Conservation (phyloP, 805 yeast genomes). For the Crinitomyces ghanaensis region DNA sequence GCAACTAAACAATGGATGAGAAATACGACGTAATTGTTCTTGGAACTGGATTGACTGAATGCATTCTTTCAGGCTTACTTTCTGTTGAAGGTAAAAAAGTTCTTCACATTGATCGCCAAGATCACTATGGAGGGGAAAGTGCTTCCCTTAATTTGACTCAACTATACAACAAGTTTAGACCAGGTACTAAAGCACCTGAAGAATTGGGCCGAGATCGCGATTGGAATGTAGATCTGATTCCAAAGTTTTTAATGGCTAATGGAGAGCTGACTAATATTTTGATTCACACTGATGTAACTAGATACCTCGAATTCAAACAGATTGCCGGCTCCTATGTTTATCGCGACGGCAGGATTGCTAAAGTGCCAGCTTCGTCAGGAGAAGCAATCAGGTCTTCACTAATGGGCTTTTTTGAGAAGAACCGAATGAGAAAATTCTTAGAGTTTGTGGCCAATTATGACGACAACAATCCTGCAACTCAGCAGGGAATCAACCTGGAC, state of each 20-base stretch:
- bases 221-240: slow-evolving; percentile 96
- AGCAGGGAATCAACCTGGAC: slow-evolving; percentile 75
- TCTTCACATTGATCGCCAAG: slow-evolving; percentile 90
- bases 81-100: slow-evolving; percentile 99
- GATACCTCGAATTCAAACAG: slow-evolving; percentile 93
- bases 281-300: slow-evolving; percentile 90
- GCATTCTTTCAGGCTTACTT: slow-evolving; percentile 83
- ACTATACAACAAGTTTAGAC: slow-evolving; percentile 77
- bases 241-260: slow-evolving; percentile 93
- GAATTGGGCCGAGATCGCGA: slow-evolving; percentile 86
- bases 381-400: slow-evolving; percentile 88
- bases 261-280: slow-evolving; percentile 94
- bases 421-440: slow-evolving; percentile 85
- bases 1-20: slow-evolving; percentile 59
- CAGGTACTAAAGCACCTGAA: slow-evolving; percentile 52
- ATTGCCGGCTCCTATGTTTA: slow-evolving; percentile 93
- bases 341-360: slow-evolving; percentile 80
- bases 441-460: slow-evolving; percentile 76
- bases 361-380: slow-evolving; percentile 84
- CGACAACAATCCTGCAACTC: slow-evolving; percentile 70
- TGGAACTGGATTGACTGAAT: slow-evolving; percentile 76
- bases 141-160: slow-evolving; percentile 30
- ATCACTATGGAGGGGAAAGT: slow-evolving; percentile 72
- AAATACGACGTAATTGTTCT: slow-evolving; percentile 93
- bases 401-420: slow-evolving; percentile 93